phyloP scores from a whole-genome alignment of 2,329 filamentous ascomycete genomes.

The Zalaria sp. region DNA sequence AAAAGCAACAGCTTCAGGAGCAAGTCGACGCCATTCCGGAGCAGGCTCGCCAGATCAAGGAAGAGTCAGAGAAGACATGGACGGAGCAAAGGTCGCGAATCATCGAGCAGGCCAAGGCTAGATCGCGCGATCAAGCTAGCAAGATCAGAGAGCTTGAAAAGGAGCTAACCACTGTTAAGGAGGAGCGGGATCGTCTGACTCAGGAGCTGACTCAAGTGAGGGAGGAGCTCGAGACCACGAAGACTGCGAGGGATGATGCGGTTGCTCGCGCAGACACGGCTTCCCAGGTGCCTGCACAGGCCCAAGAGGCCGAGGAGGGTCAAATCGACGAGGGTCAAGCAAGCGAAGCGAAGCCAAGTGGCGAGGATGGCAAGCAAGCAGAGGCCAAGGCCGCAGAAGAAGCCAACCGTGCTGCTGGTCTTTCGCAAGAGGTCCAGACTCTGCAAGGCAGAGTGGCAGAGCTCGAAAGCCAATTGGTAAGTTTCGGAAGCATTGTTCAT shows the following conservation, averaged over 20 bases:
- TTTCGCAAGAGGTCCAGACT: slow-evolving; percentile 27
- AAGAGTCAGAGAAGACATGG: slow-evolving; percentile 27
- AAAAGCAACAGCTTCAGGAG: slow-evolving; percentile 35
- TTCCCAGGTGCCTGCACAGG: slow-evolving; percentile 12
- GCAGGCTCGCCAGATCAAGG: slow-evolving; percentile 28
- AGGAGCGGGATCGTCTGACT: slow-evolving; percentile 47
- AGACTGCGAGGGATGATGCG: slow-evolving; percentile 51
- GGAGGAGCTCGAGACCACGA: slow-evolving; percentile 46
- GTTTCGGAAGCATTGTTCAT: neutral
- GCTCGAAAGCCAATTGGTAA: slow-evolving; percentile 43
- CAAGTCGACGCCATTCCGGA: slow-evolving; percentile 34
- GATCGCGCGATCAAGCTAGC: slow-evolving; percentile 49
- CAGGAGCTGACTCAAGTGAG: slow-evolving; percentile 11
- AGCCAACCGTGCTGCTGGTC: slow-evolving; percentile 18
- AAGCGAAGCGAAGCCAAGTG: slow-evolving; percentile 16
- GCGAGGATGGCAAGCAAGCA: slow-evolving; percentile 22
- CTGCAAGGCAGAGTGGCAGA: slow-evolving; percentile 50
- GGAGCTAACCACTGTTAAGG: slow-evolving; percentile 31
- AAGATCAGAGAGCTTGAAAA: slow-evolving; percentile 41
- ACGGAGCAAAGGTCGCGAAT: slow-evolving; percentile 34
- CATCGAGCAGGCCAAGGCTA: slow-evolving; percentile 38
- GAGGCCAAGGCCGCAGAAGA: slow-evolving; percentile 26
- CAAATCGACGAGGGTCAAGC: slow-evolving; percentile 7
- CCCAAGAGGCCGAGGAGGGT: slow-evolving; percentile 10
- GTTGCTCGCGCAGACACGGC: slow-evolving; percentile 26